Conservation (phyloP, 2,329 filamentous ascomycete species). For the Penicillium sclerotigenum region DNA sequence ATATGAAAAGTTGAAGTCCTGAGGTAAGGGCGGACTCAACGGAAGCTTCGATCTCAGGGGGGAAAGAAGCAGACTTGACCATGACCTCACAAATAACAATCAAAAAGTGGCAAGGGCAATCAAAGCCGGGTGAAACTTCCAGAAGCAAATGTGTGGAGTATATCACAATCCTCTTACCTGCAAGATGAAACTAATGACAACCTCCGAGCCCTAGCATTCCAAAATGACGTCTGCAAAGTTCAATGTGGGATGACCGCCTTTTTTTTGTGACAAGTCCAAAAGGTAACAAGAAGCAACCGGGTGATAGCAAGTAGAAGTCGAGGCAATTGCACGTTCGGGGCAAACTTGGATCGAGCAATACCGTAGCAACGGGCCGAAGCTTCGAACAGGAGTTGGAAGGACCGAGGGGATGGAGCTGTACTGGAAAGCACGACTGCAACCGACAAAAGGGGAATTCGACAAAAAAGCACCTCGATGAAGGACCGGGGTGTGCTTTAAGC, state of each 20-base stretch:
- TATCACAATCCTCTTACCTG: slow-evolving; percentile 21
- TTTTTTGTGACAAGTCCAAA: slow-evolving; percentile 19
- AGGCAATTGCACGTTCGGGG: slow-evolving; percentile 16
- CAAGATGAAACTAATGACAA: slow-evolving; percentile 22
- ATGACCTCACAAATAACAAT: slow-evolving; percentile 3
- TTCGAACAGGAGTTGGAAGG: slow-evolving; percentile 21
- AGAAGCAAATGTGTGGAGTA: neutral
- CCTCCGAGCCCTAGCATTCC: slow-evolving; percentile 23
- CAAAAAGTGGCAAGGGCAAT: neutral
- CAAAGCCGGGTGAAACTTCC: neutral
- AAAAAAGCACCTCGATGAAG: slow-evolving; percentile 9
- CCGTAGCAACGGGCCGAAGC: slow-evolving; percentile 18
- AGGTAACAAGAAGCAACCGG: slow-evolving; percentile 9
- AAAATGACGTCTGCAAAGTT: slow-evolving; percentile 26
- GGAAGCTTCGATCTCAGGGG: slow-evolving; percentile 16
- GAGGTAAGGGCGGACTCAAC: slow-evolving; percentile 12
- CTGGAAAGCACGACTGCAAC: slow-evolving; percentile 11
- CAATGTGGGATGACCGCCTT: slow-evolving; percentile 23
- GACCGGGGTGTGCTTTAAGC: slow-evolving; percentile 7
- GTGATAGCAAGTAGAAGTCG: slow-evolving; percentile 8
- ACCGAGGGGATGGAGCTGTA: slow-evolving; percentile 16
- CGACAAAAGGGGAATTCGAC: slow-evolving; percentile 9
- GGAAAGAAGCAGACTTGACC: slow-evolving; percentile 6
- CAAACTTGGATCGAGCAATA: slow-evolving; percentile 11
- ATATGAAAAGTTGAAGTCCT: slow-evolving; percentile 13